Evolutionary conservation across 257 asterid genomes (phyloP).

Genomic region (Solanum corneliomulleri): DNA sequence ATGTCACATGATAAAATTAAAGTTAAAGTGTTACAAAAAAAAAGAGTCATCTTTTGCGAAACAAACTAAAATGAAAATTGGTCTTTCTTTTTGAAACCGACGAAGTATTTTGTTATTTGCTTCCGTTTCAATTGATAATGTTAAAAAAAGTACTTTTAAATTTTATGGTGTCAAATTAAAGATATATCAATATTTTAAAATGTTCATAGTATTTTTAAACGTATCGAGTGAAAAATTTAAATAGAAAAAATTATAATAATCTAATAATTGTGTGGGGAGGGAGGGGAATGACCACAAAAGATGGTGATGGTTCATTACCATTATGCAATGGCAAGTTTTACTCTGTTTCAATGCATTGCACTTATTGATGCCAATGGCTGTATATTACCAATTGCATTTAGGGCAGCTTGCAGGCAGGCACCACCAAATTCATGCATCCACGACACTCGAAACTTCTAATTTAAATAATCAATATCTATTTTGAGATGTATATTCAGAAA

Average conservation of each 20-base stretch:
- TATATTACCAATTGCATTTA: not conserved
- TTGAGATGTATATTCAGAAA: not conserved
- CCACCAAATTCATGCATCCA: not conserved
- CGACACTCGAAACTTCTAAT: not conserved
- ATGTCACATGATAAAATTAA: too few species aligned
- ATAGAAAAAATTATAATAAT: not conserved
- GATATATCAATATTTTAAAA: too few species aligned
- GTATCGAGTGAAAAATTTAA: not conserved
- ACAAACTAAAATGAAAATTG: too few species aligned
- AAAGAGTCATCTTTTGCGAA: too few species aligned
- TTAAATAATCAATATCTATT: not conserved
- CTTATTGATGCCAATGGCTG: not conserved
- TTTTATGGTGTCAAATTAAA: too few species aligned
- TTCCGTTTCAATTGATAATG: too few species aligned
- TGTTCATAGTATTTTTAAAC: too few species aligned
- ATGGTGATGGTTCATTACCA: constrained; percentile 6
- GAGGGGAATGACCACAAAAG: not conserved
- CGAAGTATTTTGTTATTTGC: too few species aligned
- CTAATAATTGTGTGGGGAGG: not conserved
- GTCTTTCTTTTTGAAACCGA: too few species aligned
- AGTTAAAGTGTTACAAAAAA: too few species aligned
- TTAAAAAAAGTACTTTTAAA: too few species aligned
- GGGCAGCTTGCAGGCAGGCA: not conserved
- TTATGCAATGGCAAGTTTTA: not conserved
- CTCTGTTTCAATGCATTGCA: not conserved